phyloP scores from a whole-genome alignment of 108 stramenopile species.

The Pseudonitzschia delicatissima region DNA sequence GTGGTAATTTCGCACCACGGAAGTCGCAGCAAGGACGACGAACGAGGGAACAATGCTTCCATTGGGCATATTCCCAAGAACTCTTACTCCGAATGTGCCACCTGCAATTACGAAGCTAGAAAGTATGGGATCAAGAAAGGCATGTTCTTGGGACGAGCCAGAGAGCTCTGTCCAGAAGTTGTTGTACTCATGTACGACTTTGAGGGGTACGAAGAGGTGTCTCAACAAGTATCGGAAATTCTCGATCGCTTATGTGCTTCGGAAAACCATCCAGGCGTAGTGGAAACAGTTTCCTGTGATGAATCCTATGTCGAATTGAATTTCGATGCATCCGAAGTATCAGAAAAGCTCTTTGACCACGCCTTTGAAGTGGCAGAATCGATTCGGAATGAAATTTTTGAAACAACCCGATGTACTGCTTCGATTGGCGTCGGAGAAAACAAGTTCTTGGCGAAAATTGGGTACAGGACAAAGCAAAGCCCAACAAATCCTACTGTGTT shows the following conservation, averaged over 20 bases:
- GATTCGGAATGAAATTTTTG: conserved; percentile 69
- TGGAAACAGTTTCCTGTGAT: conserved; percentile 92
- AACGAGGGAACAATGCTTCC: neutral
- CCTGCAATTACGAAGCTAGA: conserved; percentile 92
- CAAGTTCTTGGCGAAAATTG: conserved; percentile 89
- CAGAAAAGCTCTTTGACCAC: conserved; percentile 23
- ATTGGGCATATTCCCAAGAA: conserved; percentile 27
- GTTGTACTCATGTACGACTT: conserved; percentile 90
- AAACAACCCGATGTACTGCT: conserved; percentile 84
- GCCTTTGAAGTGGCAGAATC: conserved; percentile 28
- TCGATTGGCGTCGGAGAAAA: conserved; percentile 82
- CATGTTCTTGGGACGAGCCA: conserved; percentile 90
- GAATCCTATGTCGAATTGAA: conserved; percentile 85
- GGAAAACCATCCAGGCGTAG: conserved; percentile 52
- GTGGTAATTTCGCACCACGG: conserved; percentile 88
- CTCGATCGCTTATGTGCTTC: conserved; percentile 47
- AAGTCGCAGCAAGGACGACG: conserved; percentile 17
- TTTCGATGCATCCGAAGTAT: conserved; percentile 31
- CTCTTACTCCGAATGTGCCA: conserved; percentile 85
- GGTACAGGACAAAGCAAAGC: conserved; percentile 89
- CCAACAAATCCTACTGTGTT: conserved; percentile 75
- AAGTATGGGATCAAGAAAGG: conserved; percentile 86
- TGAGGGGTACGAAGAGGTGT: conserved; percentile 82
- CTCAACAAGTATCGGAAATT: conserved; percentile 71
- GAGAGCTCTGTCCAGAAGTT: conserved; percentile 82